Conservation (phyloP, 805 yeast genomes). For the Ogataea neopini region DNA sequence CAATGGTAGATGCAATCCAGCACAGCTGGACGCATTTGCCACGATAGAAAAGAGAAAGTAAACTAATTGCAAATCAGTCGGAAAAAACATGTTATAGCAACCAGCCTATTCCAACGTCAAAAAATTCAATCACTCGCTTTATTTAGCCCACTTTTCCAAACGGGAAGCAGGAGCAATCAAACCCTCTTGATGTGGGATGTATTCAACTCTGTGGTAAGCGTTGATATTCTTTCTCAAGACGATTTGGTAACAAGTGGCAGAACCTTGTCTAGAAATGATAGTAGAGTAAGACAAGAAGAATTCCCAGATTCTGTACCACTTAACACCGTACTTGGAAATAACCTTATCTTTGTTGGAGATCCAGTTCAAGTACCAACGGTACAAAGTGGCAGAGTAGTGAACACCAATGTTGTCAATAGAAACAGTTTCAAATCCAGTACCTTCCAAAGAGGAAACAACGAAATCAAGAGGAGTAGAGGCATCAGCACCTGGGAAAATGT, state of each 20-base stretch:
- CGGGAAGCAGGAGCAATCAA: constrained; percentile 57
- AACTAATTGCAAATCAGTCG: not conserved
- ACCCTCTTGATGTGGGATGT: constrained; percentile 77
- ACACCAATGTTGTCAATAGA: constrained; percentile 88
- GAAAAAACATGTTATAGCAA: not conserved
- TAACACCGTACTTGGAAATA: constrained; percentile 76
- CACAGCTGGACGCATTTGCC: constrained; percentile 3
- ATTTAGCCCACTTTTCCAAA: constrained; percentile 59
- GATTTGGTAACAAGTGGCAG: constrained; percentile 90
- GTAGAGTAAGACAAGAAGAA: constrained; percentile 81
- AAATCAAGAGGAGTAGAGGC: constrained; percentile 92
- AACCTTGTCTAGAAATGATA: constrained; percentile 88
- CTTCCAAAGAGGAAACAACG: constrained; percentile 74
- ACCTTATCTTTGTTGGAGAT: constrained; percentile 75
- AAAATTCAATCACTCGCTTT: not conserved
- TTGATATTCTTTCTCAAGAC: constrained; percentile 88
- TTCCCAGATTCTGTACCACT: constrained; percentile 95
- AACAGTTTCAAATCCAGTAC: constrained; percentile 83
- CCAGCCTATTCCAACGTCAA: not conserved
- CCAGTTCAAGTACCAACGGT: constrained; percentile 97
- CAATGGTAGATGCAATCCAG: not conserved
- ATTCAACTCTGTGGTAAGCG: constrained; percentile 79
- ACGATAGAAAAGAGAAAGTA: not conserved
- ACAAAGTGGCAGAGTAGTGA: constrained; percentile 85
- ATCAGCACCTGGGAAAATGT: constrained; percentile 96